Percentiles rank a stretch among this genome's conserved stretches.
These are phyloP conservation scores for Albatrellus sp. DNA, from an alignment of 1,284 basidiomycete species.

Conservation along the genomic window DNA sequence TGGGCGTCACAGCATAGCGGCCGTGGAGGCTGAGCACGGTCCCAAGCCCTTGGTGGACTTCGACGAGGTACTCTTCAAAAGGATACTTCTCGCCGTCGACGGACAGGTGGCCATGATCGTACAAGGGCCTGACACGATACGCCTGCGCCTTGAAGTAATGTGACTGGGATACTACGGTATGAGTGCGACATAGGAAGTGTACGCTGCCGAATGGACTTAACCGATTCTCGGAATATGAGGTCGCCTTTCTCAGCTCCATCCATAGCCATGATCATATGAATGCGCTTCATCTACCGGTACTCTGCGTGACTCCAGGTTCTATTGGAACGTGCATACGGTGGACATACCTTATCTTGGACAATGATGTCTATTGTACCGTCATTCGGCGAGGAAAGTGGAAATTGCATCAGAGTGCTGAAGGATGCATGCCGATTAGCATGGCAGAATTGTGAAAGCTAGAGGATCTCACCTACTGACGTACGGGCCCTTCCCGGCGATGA, in stretches of 20 bases:
- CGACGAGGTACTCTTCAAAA: constrained; percentile 75
- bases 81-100: constrained; percentile 82
- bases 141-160: constrained; percentile 73
- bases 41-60: constrained; percentile 63
- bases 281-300: constrained; percentile 35
- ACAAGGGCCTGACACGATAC: constrained; percentile 61
- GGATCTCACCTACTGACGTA: constrained; percentile 47
- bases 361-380: constrained; percentile 77
- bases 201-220: constrained; percentile 21
- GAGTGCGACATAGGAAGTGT: background rate
- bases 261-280: constrained; percentile 45
- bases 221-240: constrained; percentile 54
- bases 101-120: constrained; percentile 39
- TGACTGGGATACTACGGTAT: constrained; percentile 31
- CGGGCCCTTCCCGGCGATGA: constrained; percentile 64
- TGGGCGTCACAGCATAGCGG: constrained; percentile 46
- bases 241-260: constrained; percentile 60
- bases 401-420: constrained; percentile 67
- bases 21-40: constrained; percentile 64
- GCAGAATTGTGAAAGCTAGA: background rate
- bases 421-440: background rate
- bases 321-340: background rate
- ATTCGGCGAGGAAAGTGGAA: constrained; percentile 69
- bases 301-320: background rate
- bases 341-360: constrained; percentile 49